Evolutionary conservation across 2,329 filamentous ascomycete species (phyloP).

Genomic region (Penicillium glabrum): DNA sequence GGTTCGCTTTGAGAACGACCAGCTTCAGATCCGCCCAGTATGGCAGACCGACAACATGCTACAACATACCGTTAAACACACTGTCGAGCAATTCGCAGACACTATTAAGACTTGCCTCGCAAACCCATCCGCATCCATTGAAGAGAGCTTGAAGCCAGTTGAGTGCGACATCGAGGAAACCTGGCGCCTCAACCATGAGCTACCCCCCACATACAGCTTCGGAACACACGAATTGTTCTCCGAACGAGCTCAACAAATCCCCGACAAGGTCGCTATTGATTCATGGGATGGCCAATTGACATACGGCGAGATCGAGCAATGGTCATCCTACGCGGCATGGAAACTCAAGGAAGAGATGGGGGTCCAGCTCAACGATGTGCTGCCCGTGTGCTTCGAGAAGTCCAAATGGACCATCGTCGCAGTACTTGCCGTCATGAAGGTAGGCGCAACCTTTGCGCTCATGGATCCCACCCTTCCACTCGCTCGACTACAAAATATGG

Average conservation of each 20-base stretch:
- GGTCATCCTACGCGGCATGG: slow-evolving; percentile 33
- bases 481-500: slow-evolving; percentile 35
- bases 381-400: slow-evolving; percentile 36
- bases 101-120: slow-evolving; percentile 38
- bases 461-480: slow-evolving; percentile 36
- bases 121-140: slow-evolving; percentile 29
- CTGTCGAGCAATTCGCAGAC: slow-evolving; percentile 47
- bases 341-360: slow-evolving; percentile 29
- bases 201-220: slow-evolving; percentile 45
- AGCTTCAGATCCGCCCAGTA: slow-evolving; percentile 40
- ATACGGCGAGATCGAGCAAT: slow-evolving; percentile 32
- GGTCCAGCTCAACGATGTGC: slow-evolving; percentile 25
- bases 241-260: slow-evolving; percentile 22
- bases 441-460: slow-evolving; percentile 30
- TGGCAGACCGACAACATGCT: slow-evolving; percentile 46
- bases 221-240: slow-evolving; percentile 52
- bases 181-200: slow-evolving; percentile 50
- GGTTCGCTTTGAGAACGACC: slow-evolving; percentile 24
- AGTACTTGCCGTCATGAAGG: slow-evolving; percentile 34
- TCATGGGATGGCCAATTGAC: slow-evolving; percentile 36
- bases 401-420: slow-evolving; percentile 36
- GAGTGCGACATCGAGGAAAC: slow-evolving; percentile 44
- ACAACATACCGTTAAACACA: slow-evolving; percentile 43
- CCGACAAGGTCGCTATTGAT: slow-evolving; percentile 28
- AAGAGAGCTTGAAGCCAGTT: slow-evolving; percentile 33